Conservation (phyloP, 495 filamentous ascomycete genomes). For the Sabuloglossum arenarium region DNA sequence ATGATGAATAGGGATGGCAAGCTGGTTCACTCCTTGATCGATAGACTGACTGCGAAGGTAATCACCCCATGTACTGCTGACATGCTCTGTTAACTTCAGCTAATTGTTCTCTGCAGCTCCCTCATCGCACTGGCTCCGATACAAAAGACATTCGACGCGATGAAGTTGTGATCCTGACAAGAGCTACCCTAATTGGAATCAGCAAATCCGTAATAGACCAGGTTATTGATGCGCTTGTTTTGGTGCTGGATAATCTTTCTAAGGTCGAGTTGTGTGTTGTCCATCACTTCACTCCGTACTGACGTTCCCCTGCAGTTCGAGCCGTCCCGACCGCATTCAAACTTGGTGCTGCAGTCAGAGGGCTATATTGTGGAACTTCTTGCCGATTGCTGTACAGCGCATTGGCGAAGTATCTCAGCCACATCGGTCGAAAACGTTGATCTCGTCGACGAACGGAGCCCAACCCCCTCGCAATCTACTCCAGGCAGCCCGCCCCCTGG, state of each 20-base stretch:
- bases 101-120: conserved; percentile 25
- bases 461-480: background rate
- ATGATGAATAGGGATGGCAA: conserved; percentile 39
- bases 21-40: conserved; percentile 41
- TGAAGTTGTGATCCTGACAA: conserved; percentile 36
- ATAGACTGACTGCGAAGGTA: conserved; percentile 42
- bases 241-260: conserved; percentile 15
- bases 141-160: conserved; percentile 35
- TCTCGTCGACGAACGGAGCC: background rate
- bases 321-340: conserved; percentile 21
- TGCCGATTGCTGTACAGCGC: conserved; percentile 38
- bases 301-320: conserved; percentile 2
- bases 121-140: conserved; percentile 38
- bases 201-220: conserved; percentile 29
- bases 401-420: conserved; percentile 10
- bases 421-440: background rate
- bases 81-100: background rate
- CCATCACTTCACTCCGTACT: background rate
- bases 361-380: conserved; percentile 36
- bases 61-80: conserved; percentile 5
- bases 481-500: background rate
- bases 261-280: conserved; percentile 11
- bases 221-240: conserved; percentile 34
- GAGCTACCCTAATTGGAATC: conserved; percentile 37
- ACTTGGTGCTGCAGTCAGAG: conserved; percentile 35